A percentile compares a stretch with the other conserved stretches of the same genome.
Conservation (phyloP, 768 basidiomycete genomes). For the Hirschioporus abietinus region DNA sequence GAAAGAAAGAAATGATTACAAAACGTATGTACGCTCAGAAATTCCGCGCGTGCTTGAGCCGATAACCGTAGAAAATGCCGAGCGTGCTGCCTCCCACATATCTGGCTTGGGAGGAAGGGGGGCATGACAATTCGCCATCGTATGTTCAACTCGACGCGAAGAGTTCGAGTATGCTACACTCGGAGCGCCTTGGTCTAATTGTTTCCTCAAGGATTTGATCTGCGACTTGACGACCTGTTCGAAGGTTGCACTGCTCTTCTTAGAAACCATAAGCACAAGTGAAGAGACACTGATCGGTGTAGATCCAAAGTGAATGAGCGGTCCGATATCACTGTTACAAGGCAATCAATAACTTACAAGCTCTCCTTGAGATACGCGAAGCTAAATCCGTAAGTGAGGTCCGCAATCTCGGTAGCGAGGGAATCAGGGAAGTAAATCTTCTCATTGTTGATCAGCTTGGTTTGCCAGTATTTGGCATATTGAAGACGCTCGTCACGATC, state of each 20-base stretch:
- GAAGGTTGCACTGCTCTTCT: conserved; percentile 46
- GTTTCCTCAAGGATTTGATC: conserved; percentile 57
- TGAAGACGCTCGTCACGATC: conserved; percentile 53
- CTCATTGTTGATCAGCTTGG: conserved; percentile 61
- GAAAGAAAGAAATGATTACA: neutral
- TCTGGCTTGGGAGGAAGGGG: neutral
- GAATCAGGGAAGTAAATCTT: conserved; percentile 62
- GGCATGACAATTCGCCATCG: neutral
- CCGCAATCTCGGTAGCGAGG: conserved; percentile 55
- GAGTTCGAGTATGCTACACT: conserved; percentile 2
- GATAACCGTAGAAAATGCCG: neutral
- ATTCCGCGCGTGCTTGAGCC: neutral
- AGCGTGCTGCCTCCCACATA: neutral
- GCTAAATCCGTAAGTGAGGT: conserved; percentile 61
- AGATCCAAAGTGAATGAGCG: conserved; percentile 1
- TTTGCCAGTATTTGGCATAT: conserved; percentile 78
- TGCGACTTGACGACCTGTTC: conserved; percentile 44
- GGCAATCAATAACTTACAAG: conserved; percentile 53
- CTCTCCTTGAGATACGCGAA: conserved; percentile 89
- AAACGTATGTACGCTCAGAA: neutral
- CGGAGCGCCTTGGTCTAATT: conserved; percentile 47
- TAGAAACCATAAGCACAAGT: conserved; percentile 57
- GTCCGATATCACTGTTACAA: neutral
- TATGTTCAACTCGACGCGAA: neutral
- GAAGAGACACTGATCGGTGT: conserved; percentile 53